Percentiles rank a stretch among this genome's conserved stretches.
Evolutionary conservation across 2,329 filamentous ascomycete genomes (phyloP).

Genomic region (Penicillium nordicum): DNA sequence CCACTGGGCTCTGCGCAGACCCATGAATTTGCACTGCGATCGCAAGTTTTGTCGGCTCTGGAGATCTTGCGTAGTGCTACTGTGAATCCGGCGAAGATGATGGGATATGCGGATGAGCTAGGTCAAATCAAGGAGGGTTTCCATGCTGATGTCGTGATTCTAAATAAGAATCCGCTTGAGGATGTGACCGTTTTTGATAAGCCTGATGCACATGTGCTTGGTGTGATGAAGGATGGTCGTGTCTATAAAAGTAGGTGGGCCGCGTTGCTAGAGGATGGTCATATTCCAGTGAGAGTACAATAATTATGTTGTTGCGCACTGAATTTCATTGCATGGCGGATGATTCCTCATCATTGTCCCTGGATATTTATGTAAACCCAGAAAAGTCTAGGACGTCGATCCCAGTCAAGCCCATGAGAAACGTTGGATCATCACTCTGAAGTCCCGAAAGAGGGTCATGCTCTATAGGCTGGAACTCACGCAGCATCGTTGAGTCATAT

Average conservation of each 20-base stretch:
- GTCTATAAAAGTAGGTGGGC: constrained; percentile 39
- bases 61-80: constrained; percentile 50
- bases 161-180: constrained; percentile 54
- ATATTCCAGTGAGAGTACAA: constrained; percentile 19
- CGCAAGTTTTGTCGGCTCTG: constrained; percentile 40
- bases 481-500: neutral
- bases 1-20: constrained; percentile 48
- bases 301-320: constrained; percentile 1
- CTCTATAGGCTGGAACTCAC: neutral
- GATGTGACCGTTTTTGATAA: constrained; percentile 51
- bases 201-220: constrained; percentile 48
- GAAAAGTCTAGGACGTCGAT: constrained; percentile 26
- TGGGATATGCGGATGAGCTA: constrained; percentile 46
- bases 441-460: constrained; percentile 9
- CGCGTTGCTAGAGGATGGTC: constrained; percentile 18
- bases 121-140: constrained; percentile 52
- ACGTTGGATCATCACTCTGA: constrained; percentile 24
- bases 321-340: neutral
- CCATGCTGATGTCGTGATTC: constrained; percentile 51
- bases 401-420: constrained; percentile 30
- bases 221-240: constrained; percentile 55
- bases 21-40: constrained; percentile 47
- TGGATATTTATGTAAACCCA: constrained; percentile 1
- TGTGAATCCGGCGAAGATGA: constrained; percentile 51
- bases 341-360: too few species aligned